A percentile compares a stretch with the other conserved stretches of the same genome.
phyloP scores from a whole-genome alignment of 139 green algal species.

The Tetraselmis striata region DNA sequence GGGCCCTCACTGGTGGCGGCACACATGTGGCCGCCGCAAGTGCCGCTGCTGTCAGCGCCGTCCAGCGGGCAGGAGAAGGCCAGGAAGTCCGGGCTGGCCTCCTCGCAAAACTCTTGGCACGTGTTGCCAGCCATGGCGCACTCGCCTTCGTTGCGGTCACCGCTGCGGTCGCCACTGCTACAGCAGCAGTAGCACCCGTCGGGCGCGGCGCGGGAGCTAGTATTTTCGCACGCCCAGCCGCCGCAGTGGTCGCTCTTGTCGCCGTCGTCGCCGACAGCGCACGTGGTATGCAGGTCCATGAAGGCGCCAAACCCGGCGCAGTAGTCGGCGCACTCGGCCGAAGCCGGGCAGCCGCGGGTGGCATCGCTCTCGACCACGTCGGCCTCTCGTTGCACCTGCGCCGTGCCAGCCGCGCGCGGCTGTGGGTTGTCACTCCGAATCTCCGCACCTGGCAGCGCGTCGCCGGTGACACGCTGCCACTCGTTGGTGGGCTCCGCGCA shows the following conservation, averaged over 20 bases:
- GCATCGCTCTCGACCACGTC: no score
- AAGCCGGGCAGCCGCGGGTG: not conserved
- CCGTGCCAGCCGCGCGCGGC: not conserved
- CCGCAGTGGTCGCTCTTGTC: not conserved
- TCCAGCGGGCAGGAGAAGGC: not conserved
- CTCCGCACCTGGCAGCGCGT: not conserved
- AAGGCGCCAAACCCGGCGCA: not conserved
- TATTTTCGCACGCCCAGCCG: not conserved
- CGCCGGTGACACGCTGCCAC: not conserved
- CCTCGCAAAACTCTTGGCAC: not conserved
- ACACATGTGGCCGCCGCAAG: not conserved
- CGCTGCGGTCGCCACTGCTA: not conserved
- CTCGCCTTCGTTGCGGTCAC: not conserved
- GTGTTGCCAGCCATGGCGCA: not conserved
- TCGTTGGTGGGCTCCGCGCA: not conserved
- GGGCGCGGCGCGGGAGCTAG: not conserved
- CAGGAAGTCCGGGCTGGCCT: not conserved
- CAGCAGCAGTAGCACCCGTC: not conserved
- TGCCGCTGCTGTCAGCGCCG: not conserved
- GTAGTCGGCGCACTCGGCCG: not conserved
- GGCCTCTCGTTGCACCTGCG: no score
- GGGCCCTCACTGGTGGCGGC: not conserved
- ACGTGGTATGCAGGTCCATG: not conserved
- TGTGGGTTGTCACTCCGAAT: not conserved
- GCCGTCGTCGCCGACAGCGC: not conserved